Percentiles rank a stretch among this genome's conserved stretches.
These are phyloP conservation scores for Gentiana straminea DNA, from an alignment of 257 asterid species.

Conservation along the genomic window DNA sequence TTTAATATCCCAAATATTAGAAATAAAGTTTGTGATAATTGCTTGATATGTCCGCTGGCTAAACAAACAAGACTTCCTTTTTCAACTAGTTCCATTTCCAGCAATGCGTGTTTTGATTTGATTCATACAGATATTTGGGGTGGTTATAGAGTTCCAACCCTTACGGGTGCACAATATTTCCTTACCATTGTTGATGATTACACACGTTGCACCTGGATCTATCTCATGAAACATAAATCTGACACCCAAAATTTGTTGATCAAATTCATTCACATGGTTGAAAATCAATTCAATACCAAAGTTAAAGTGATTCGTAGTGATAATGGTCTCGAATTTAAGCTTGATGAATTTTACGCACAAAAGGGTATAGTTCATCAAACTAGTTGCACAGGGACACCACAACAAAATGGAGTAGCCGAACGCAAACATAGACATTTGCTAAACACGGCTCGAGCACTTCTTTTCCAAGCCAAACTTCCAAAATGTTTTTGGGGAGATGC, in stretches of 20 bases:
- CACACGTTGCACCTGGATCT: not conserved
- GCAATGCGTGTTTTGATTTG: not conserved
- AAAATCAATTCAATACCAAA: not conserved
- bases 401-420: too few species aligned
- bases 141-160: not conserved
- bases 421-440: too few species aligned
- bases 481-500: conserved; percentile 4
- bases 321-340: not conserved
- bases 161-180: not conserved
- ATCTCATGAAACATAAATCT: not conserved
- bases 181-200: not conserved
- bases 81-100: not conserved
- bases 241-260: not conserved
- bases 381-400: too few species aligned
- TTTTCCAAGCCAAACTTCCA: too few species aligned
- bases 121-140: not conserved
- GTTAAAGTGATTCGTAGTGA: not conserved
- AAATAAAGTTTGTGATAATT: too few species aligned
- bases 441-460: too few species aligned
- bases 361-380: too few species aligned
- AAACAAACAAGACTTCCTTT: not conserved
- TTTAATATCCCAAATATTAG: too few species aligned
- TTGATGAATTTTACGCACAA: too few species aligned
- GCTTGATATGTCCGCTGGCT: too few species aligned
- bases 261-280: not conserved